phyloP scores from a whole-genome alignment of 352 stramenopile species.

The Phytophthora meadii region DNA sequence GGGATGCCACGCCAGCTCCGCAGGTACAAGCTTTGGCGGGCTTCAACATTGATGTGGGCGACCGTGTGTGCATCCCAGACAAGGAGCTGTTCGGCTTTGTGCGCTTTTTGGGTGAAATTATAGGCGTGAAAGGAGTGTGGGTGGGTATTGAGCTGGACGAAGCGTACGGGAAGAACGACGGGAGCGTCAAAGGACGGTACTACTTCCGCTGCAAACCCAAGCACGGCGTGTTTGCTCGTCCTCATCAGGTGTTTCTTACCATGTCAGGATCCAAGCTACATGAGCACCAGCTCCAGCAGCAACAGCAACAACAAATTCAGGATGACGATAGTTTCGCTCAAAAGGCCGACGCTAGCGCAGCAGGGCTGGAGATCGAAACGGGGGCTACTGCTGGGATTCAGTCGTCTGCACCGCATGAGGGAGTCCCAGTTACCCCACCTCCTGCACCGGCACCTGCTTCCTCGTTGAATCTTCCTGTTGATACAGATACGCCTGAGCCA shows the following conservation, averaged over 20 bases:
- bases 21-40: constrained; percentile 39
- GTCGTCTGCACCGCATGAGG: constrained; percentile 21
- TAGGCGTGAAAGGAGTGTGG: constrained; percentile 74
- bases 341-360: constrained; percentile 30
- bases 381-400: constrained; percentile 36
- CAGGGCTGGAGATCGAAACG: constrained; percentile 33
- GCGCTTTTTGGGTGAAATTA: constrained; percentile 77
- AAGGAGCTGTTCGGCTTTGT: constrained; percentile 87
- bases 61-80: constrained; percentile 86
- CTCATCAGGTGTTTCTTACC: constrained; percentile 79
- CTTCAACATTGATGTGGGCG: constrained; percentile 65
- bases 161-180: constrained; percentile 83
- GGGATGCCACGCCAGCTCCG: constrained; percentile 34
- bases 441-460: constrained; percentile 28
- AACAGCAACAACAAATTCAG: constrained; percentile 43
- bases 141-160: constrained; percentile 84
- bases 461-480: constrained; percentile 16
- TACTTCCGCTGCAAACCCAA: constrained; percentile 85
- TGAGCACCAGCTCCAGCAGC: constrained; percentile 56
- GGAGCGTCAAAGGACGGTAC: constrained; percentile 79
- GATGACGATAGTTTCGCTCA: constrained; percentile 31
- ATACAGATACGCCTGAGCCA: constrained; percentile 46
- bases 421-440: constrained; percentile 33
- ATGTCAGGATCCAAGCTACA: constrained; percentile 64
- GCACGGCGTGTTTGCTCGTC: constrained; percentile 80